Evolutionary conservation across 139 green algal species (phyloP).

Genomic region (Chlorella sp.): DNA sequence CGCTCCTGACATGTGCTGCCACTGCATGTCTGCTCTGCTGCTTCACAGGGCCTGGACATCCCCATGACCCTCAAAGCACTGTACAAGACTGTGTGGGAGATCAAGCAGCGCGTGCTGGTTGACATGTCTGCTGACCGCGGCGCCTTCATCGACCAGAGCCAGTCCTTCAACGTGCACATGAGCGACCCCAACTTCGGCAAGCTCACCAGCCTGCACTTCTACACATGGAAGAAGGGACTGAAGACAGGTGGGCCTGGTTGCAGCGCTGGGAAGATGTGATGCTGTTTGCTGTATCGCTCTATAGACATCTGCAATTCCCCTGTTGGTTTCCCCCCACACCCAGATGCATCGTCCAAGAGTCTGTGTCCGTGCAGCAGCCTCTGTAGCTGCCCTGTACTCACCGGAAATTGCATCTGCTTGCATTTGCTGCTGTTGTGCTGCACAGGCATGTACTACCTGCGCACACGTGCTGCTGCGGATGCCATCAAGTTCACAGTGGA

Average conservation of each 20-base stretch:
- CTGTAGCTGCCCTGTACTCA: no score
- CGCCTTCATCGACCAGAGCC: constrained; percentile 97
- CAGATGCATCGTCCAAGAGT: no score
- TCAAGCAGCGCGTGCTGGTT: constrained; percentile 93
- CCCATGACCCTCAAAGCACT: constrained; percentile 85
- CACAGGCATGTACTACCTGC: constrained; percentile 99
- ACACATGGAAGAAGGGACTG: constrained; percentile 91
- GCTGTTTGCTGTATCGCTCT: no score
- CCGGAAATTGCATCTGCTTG: no score
- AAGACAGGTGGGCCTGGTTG: no score
- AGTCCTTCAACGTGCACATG: constrained; percentile 98
- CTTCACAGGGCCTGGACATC: constrained; percentile 80
- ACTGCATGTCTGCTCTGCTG: no score
- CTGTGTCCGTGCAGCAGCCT: no score
- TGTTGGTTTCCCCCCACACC: no score
- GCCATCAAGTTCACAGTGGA: constrained; percentile 99
- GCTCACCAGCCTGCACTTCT: constrained; percentile 97
- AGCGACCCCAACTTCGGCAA: constrained; percentile 98
- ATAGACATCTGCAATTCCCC: no score
- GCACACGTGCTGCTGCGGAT: constrained; percentile 86
- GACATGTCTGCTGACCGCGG: constrained; percentile 98
- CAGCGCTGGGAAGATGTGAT: no score
- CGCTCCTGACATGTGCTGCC: no score
- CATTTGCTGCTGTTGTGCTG: no score
- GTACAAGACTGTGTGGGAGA: constrained; percentile 99